Percentiles rank a stretch among this genome's conserved stretches.
Conservation (phyloP, 257 asterid species). For the Anisodus acutangulus region DNA sequence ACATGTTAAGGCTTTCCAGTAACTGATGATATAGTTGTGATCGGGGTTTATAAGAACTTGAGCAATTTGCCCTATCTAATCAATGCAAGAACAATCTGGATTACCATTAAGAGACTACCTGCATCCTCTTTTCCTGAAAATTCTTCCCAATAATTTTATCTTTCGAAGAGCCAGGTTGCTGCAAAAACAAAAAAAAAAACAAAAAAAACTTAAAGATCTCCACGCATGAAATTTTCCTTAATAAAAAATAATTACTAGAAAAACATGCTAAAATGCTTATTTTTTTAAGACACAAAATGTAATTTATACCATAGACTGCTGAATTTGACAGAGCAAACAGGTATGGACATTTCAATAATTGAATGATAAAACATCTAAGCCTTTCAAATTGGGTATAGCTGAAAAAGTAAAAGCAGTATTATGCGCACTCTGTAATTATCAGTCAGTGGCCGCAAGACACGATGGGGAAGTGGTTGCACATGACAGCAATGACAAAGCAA, state of each 20-base stretch:
- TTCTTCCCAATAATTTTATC: slow-evolving; percentile 63
- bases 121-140: slow-evolving; percentile 59
- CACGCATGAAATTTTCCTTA: not conserved
- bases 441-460: not conserved
- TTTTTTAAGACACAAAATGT: slow-evolving; percentile 6
- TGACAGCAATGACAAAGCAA: not conserved
- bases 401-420: slow-evolving; percentile 2
- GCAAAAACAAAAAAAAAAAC: slow-evolving; percentile 35
- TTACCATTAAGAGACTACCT: slow-evolving; percentile 47
- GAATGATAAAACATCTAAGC: slow-evolving; percentile 1
- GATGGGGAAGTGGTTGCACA: not conserved
- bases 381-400: not conserved
- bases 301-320: slow-evolving; percentile 11
- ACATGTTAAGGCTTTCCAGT: not conserved
- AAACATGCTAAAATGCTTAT: not conserved
- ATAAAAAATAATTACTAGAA: not conserved
- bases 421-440: not conserved
- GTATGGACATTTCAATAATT: slow-evolving; percentile 4
- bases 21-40: slow-evolving; percentile 9
- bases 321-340: not conserved
- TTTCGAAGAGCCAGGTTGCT: slow-evolving; percentile 78
- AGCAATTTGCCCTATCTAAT: not conserved
- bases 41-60: not conserved
- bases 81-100: slow-evolving; percentile 3
- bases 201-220: not conserved